phyloP scores from a whole-genome alignment of 1,284 basidiomycete genomes.

The Malassezia caprae region DNA sequence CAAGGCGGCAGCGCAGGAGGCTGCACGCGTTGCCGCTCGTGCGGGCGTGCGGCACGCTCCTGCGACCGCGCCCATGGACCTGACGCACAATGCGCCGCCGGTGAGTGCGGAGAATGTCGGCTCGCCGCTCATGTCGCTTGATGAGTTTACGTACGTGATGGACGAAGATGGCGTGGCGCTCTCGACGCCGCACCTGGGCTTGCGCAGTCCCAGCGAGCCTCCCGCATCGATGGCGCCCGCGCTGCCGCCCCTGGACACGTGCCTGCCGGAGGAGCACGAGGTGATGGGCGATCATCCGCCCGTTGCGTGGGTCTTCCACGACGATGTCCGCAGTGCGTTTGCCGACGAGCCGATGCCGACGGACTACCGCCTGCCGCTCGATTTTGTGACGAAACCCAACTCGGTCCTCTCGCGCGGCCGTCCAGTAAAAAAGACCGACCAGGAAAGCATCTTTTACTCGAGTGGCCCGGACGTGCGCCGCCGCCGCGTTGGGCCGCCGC shows the following conservation, averaged over 20 bases:
- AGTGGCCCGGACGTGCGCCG: conserved; percentile 1
- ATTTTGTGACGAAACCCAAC: conserved; percentile 14
- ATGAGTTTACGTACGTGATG: conserved; percentile 16
- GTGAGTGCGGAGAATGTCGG: background rate
- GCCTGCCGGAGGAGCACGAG: conserved; percentile 16
- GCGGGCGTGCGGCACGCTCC: background rate
- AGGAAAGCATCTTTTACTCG: conserved; percentile 12
- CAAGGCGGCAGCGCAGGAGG: background rate
- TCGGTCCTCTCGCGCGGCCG: conserved; percentile 15
- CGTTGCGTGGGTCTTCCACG: background rate
- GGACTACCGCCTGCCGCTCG: conserved; percentile 5
- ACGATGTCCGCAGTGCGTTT: background rate
- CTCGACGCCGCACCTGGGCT: conserved; percentile 1
- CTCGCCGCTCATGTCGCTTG: conserved; percentile 8
- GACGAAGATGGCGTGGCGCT: conserved; percentile 3
- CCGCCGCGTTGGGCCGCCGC: background rate
- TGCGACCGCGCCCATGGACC: background rate
- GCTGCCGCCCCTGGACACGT: conserved; percentile 13
- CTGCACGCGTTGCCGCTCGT: background rate
- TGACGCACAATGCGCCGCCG: background rate
- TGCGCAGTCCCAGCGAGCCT: background rate
- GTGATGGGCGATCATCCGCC: conserved; percentile 5
- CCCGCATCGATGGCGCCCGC: background rate
- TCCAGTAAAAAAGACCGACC: conserved; percentile 12
- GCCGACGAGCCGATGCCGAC: conserved; percentile 2